These are phyloP conservation scores for Trametes versicolor DNA, from an alignment of 1,284 basidiomycete genomes.

Conservation along the genomic window DNA sequence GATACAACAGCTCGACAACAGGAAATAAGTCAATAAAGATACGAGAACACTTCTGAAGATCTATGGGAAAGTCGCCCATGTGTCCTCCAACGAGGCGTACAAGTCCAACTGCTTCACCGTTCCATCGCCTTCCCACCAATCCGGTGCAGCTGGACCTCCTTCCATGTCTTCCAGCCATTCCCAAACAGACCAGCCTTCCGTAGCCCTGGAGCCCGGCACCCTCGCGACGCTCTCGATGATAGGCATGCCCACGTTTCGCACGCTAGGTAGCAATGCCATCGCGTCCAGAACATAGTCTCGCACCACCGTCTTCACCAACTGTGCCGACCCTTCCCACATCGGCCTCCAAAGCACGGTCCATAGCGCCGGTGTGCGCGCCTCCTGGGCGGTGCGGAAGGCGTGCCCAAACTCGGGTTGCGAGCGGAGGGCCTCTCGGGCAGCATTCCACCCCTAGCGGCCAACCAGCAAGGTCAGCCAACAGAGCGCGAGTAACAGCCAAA, in stretches of 20 bases:
- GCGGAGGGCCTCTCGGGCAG: not conserved
- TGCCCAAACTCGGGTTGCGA: not conserved
- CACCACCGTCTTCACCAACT: not conserved
- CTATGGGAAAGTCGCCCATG: no score
- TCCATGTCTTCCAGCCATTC: no score
- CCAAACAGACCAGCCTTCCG: no score
- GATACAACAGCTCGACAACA: no score
- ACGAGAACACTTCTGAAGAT: no score
- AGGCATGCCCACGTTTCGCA: not conserved
- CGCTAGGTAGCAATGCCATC: not conserved
- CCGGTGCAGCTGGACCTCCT: no score
- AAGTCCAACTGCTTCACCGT: no score
- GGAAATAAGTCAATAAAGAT: no score
- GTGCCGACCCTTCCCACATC: not conserved
- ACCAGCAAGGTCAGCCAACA: not conserved
- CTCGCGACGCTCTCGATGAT: not conserved
- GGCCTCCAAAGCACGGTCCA: not conserved
- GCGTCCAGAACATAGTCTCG: not conserved
- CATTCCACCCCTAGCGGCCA: not conserved
- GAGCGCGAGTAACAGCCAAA: not conserved
- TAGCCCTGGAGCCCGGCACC: no score
- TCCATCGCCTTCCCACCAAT: no score
- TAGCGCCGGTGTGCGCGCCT: not conserved
- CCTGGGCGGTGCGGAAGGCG: not conserved
- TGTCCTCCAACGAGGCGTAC: no score